A percentile compares a stretch with the other conserved stretches of the same genome.
Conservation (phyloP, 352 stramenopile species). For the Phytophthora pisi region DNA sequence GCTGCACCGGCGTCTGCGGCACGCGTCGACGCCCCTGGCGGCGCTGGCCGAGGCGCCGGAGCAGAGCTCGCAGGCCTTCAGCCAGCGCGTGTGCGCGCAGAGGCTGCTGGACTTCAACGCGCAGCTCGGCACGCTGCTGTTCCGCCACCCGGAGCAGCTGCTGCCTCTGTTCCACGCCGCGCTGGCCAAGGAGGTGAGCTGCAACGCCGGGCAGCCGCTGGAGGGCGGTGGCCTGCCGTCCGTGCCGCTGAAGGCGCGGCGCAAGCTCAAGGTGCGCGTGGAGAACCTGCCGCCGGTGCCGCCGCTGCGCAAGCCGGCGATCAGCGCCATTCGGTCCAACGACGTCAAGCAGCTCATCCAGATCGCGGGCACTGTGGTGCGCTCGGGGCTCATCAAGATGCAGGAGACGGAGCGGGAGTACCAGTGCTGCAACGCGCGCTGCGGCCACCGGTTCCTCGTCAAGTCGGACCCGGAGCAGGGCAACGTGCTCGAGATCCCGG, state of each 20-base stretch:
- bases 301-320: slow-evolving; percentile 83
- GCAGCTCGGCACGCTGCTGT: slow-evolving; percentile 81
- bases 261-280: slow-evolving; percentile 88
- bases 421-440: slow-evolving; percentile 79
- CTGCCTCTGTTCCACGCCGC: slow-evolving; percentile 89
- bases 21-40: background rate
- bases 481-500: slow-evolving; percentile 88
- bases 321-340: slow-evolving; percentile 88
- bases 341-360: slow-evolving; percentile 92
- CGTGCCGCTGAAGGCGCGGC: slow-evolving; percentile 40
- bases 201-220: slow-evolving; percentile 18
- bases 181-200: slow-evolving; percentile 56
- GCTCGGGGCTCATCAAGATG: slow-evolving; percentile 92
- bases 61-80: slow-evolving; percentile 30
- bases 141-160: slow-evolving; percentile 89
- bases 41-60: slow-evolving; percentile 18
- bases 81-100: slow-evolving; percentile 71
- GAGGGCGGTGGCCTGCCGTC: slow-evolving; percentile 26
- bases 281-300: slow-evolving; percentile 89
- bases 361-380: slow-evolving; percentile 89
- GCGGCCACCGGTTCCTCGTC: slow-evolving; percentile 83
- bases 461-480: slow-evolving; percentile 90
- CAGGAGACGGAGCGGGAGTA: slow-evolving; percentile 91
- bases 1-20: slow-evolving; percentile 19
- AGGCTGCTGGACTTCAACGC: slow-evolving; percentile 82